Evolutionary conservation across 1,284 basidiomycete genomes (phyloP).

Genomic region (Sanghuangporus baumii): DNA sequence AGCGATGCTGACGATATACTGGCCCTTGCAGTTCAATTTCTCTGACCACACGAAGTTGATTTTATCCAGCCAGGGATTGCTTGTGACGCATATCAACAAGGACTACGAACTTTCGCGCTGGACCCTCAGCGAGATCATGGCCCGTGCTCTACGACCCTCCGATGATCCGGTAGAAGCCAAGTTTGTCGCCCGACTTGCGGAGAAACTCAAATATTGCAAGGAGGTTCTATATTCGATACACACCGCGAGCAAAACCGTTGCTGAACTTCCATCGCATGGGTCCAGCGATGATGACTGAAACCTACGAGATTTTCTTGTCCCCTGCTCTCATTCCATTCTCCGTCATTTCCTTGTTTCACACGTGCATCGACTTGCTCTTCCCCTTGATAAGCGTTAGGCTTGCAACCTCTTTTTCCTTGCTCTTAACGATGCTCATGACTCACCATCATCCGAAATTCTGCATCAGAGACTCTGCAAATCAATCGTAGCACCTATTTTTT

Average conservation of each 20-base stretch:
- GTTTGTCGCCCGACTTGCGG: slow-evolving; percentile 57
- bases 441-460: neutral
- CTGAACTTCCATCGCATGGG: slow-evolving; percentile 3
- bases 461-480: neutral
- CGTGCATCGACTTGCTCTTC: neutral
- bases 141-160: slow-evolving; percentile 40
- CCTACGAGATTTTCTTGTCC: neutral
- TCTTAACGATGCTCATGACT: neutral
- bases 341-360: neutral
- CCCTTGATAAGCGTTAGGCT: neutral
- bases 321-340: neutral
- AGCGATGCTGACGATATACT: slow-evolving; percentile 2
- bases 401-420: too few relatives aligned
- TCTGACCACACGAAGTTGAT: slow-evolving; percentile 97
- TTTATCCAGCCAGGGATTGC: slow-evolving; percentile 72
- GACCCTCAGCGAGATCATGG: slow-evolving; percentile 72
- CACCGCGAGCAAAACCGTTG: slow-evolving; percentile 26
- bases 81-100: slow-evolving; percentile 88
- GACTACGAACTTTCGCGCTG: slow-evolving; percentile 75
- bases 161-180: slow-evolving; percentile 50
- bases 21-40: slow-evolving; percentile 81
- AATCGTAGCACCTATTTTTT: neutral
- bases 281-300: slow-evolving; percentile 2
- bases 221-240: slow-evolving; percentile 69
- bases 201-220: slow-evolving; percentile 79